Base-by-base conservation (phyloP, 2,329 filamentous ascomycete genomes). In the Pseudogymnoascus sp. region DNA sequence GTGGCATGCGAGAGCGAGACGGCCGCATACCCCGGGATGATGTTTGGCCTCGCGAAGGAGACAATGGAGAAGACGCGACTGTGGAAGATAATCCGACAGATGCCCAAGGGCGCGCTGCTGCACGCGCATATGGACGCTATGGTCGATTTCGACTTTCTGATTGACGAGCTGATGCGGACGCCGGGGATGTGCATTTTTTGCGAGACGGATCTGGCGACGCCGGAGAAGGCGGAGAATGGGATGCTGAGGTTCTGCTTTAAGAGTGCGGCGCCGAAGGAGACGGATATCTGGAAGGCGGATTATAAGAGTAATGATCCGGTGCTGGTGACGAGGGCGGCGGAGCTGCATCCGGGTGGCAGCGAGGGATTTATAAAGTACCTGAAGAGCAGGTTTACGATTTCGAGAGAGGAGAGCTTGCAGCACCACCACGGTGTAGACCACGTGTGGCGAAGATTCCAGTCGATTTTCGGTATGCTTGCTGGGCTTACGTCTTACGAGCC, bases 101-200 rank as follows among this genome's bases (percentile, higher is more conserved):
- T 98, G 90, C 93, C 93, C 28, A 98, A 98, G 75, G 95, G 93
- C 11, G 83, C 88, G 7, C 79, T 96, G 31, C 78, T 96, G 66
- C 93, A 98, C 78, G 91, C 91, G 48, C 93, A 98, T 75, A 79
- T 96, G 73, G 90, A 96, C 75, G 92, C 93, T 70, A 96, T 96
- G 87, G 89, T 96, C 61, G 90, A 96, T 74, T 86, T 92, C 68
- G 89, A 92, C 73, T 96, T 86, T 78, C 78, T 96, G 6, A 82
- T 96, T 41, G 83, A 87, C 5, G 81, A 89, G 70, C 84, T 90
- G 2, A 81, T 98, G 67, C 79, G 80, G 10, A 88, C 86, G 0
- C 85, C 87, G 0, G 90, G 90, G 1, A 88, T 96, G 71, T 88
- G 90, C 75, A 84, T 96, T 65, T 76, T 76, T 19, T 83, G 86